phyloP scores from a whole-genome alignment of 2,329 filamentous ascomycete genomes.

The Sarocladiaceae sp. region DNA sequence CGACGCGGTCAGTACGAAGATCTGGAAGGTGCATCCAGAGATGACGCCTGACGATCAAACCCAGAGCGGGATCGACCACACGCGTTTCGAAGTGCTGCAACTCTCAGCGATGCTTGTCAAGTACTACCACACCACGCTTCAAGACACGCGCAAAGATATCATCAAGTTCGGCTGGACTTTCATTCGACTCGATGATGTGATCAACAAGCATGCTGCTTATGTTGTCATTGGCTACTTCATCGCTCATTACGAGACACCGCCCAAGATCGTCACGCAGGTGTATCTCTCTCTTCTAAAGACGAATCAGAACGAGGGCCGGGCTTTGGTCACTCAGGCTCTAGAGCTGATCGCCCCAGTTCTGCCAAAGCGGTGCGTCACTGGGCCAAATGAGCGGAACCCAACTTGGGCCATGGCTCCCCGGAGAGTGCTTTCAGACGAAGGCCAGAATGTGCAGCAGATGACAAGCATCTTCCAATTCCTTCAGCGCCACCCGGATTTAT shows the following conservation, averaged over 20 bases:
- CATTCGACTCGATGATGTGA: slow-evolving; percentile 95
- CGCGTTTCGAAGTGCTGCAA: slow-evolving; percentile 91
- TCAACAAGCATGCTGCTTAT: slow-evolving; percentile 98
- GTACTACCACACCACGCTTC: slow-evolving; percentile 82
- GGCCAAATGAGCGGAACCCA: slow-evolving; percentile 67
- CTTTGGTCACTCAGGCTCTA: slow-evolving; percentile 87
- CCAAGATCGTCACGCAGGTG: slow-evolving; percentile 93
- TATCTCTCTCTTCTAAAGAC: slow-evolving; percentile 88
- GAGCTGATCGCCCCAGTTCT: slow-evolving; percentile 94
- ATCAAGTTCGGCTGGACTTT: slow-evolving; percentile 99
- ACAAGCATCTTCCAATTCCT: slow-evolving; percentile 97
- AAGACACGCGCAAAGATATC: slow-evolving; percentile 92
- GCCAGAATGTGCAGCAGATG: slow-evolving; percentile 90
- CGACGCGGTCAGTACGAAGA: slow-evolving; percentile 83
- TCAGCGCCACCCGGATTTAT: slow-evolving; percentile 85
- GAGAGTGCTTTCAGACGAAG: slow-evolving; percentile 89
- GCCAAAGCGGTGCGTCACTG: slow-evolving; percentile 72
- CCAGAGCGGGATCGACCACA: slow-evolving; percentile 88
- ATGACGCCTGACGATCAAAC: slow-evolving; percentile 79
- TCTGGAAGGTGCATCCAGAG: slow-evolving; percentile 87
- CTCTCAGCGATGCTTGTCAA: slow-evolving; percentile 93
- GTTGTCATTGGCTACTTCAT: slow-evolving; percentile 98
- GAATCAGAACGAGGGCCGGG: slow-evolving; percentile 90
- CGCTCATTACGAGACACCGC: slow-evolving; percentile 89
- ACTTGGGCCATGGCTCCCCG: slow-evolving; percentile 88